Evolutionary conservation across 257 asterid genomes (phyloP).

Genomic region (Echites panduratus): DNA sequence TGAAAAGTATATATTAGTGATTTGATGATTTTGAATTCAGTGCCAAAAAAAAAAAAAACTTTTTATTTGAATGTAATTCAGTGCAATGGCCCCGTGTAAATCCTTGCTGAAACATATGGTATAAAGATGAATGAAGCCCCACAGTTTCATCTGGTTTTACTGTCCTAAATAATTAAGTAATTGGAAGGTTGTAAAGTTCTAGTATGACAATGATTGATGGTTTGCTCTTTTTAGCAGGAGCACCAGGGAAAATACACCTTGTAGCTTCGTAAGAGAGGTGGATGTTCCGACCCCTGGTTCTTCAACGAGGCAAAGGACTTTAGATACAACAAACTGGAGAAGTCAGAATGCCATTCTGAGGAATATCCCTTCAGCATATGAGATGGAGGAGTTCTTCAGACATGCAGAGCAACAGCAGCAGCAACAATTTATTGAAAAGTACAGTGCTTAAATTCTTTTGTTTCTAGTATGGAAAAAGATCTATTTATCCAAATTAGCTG

Average conservation of each 20-base stretch:
- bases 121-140: too few species aligned
- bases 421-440: slow-evolving; percentile 57
- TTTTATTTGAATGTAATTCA: neutral
- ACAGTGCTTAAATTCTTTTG: slow-evolving; percentile 8
- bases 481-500: neutral
- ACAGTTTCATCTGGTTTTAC: neutral
- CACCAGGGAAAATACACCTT: slow-evolving; percentile 65
- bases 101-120: too few species aligned
- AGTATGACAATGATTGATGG: neutral
- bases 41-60: neutral
- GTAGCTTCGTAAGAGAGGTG: slow-evolving; percentile 39
- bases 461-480: neutral
- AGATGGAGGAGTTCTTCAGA: slow-evolving; percentile 59
- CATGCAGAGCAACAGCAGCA: slow-evolving; percentile 49
- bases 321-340: slow-evolving; percentile 24
- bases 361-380: slow-evolving; percentile 39
- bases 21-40: neutral
- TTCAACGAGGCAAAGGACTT: slow-evolving; percentile 36
- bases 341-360: slow-evolving; percentile 27
- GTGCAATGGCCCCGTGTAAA: too few species aligned
- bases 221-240: slow-evolving; percentile 31
- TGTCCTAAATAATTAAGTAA: neutral
- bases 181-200: neutral
- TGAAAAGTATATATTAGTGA: neutral
- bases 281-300: slow-evolving; percentile 39